Evolutionary conservation across 345 rosid species (phyloP).

Genomic region (Raphanus sativus): DNA sequence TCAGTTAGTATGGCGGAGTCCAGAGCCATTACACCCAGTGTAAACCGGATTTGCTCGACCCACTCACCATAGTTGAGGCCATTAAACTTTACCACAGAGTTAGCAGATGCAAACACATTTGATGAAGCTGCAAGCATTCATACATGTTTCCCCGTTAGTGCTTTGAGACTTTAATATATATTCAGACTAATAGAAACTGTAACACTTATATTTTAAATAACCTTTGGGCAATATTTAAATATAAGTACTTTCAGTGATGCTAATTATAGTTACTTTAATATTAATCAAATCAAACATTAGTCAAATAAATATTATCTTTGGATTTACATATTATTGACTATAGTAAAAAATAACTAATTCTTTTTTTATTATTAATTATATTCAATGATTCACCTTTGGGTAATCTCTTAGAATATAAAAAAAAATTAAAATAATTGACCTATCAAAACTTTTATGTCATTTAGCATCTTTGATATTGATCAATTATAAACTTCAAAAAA

Average conservation of each 20-base stretch:
- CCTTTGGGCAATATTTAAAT: not conserved
- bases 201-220: not conserved
- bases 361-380: too few relatives aligned
- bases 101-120: not conserved
- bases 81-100: not conserved
- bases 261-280: too few relatives aligned
- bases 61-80: not conserved
- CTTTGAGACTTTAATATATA: not conserved
- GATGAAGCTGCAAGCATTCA: not conserved
- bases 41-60: too few relatives aligned
- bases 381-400: not conserved
- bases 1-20: too few relatives aligned
- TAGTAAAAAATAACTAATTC: not conserved
- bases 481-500: not conserved
- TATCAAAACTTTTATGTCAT: not conserved
- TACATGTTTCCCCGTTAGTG: not conserved
- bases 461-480: not conserved
- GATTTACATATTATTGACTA: not conserved
- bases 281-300: too few relatives aligned
- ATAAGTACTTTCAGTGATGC: too few relatives aligned
- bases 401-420: not conserved
- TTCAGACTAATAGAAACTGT: not conserved
- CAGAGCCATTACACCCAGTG: too few relatives aligned
- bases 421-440: not conserved
- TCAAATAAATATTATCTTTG: too few relatives aligned